Base-by-base conservation (phyloP, 192 early-diverging fungal genomes). In the Coemansia sp. region DNA sequence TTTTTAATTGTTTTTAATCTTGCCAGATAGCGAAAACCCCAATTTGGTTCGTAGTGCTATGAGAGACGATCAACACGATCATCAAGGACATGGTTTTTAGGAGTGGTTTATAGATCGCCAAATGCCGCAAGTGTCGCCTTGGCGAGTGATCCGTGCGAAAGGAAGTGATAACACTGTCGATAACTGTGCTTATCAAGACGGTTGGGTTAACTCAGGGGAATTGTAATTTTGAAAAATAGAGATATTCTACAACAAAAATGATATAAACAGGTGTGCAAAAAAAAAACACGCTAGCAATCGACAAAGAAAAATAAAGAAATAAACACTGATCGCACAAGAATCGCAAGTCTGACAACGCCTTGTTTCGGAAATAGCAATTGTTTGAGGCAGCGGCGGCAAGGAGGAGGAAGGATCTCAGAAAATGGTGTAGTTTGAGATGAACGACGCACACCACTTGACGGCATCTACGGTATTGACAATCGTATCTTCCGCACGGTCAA, bases 391-490 rank as follows among this genome's bases (percentile, higher is more conserved):
- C 41, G 41, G 11, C 41, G 12, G 43, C 29, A 16, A 15, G 20
- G 5, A 8, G 22, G 50, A n/a, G n/a, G n/a, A n/a, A 3, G 10
- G 29, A 31, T 16, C 29, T 65, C 50, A 85, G 66, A 85, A 85
- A 20, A 85, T 78, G 12, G 83, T 85, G 71, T 85, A 85, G 64
- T 85, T 85, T 10, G 79, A 75, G 38, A 85, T 85, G 68, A 85
- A 85, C 63, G 83, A 85, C 7, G 83, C 83, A 52, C 83, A 85
- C 83, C 83, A 85, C 44, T 85, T 85, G 43, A 85, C 79, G 6
- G 83, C 83, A 75, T 85, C 83, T 9, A 85, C 83, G 3, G 83
- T 85, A 63, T 85, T 85, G 50, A 85, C 79, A 31, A 85, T 77
- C 4, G 78, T 85, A 40, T 85, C 83, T 36, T 85, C 83, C 1